phyloP scores from a whole-genome alignment of 495 filamentous ascomycete genomes.

The Trichocladium antarcticum region DNA sequence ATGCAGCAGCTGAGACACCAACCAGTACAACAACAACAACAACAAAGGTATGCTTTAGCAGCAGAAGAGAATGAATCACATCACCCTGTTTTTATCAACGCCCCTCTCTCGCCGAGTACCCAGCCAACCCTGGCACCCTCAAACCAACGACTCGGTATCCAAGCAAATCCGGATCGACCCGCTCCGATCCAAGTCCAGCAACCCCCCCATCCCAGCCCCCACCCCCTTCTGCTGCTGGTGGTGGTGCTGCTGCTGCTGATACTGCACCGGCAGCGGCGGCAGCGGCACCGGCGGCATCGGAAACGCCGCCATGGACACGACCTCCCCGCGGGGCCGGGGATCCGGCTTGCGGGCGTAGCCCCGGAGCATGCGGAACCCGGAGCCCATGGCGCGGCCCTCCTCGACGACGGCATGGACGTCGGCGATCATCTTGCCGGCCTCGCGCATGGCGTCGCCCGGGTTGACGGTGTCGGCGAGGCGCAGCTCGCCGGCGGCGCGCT shows the following conservation, averaged over 20 bases:
- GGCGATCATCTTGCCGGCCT: slow-evolving; percentile 51
- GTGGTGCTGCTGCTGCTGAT: not conserved
- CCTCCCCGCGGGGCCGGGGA: not conserved
- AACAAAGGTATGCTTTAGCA: not conserved
- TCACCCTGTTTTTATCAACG: not conserved
- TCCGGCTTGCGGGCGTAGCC: slow-evolving; percentile 78
- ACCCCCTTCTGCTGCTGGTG: not conserved
- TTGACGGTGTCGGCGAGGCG: slow-evolving; percentile 41
- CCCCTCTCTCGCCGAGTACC: not conserved
- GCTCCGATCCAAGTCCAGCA: slow-evolving; percentile 6
- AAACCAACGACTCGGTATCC: slow-evolving; percentile 9
- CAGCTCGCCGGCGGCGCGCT: slow-evolving; percentile 60
- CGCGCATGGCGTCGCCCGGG: slow-evolving; percentile 34
- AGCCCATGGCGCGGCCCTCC: slow-evolving; percentile 66
- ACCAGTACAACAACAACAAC: not conserved
- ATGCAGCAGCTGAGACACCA: not conserved
- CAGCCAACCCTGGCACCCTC: not conserved
- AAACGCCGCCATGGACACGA: not conserved
- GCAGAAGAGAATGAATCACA: not conserved
- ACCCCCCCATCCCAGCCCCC: not conserved
- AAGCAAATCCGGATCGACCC: slow-evolving; percentile 14
- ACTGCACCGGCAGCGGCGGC: not conserved
- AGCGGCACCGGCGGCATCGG: not conserved
- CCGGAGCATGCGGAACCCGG: slow-evolving; percentile 75
- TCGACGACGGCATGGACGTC: slow-evolving; percentile 71